Evolutionary conservation across 225 moss, liverwort and hornwort genomes (phyloP).

Genomic region (Pleurozium schreberi): DNA sequence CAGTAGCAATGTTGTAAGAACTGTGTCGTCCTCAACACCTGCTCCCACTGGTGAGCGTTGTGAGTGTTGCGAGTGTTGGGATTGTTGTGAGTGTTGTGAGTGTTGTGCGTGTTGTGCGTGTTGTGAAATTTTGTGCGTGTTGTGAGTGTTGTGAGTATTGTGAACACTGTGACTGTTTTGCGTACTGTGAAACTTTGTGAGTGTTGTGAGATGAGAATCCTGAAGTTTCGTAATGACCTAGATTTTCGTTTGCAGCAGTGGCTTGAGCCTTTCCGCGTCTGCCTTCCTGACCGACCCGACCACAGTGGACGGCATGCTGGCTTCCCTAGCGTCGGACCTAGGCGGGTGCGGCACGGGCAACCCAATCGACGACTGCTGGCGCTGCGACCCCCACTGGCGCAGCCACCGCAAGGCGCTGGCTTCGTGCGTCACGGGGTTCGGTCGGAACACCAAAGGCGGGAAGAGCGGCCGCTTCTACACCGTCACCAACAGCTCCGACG

Average conservation of each 20-base stretch:
- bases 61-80: no score
- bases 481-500: constrained; percentile 18
- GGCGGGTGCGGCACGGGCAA: constrained; percentile 27
- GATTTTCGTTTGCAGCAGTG: neutral
- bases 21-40: neutral
- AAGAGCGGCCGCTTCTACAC: constrained; percentile 14
- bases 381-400: constrained; percentile 25
- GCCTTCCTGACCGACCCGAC: neutral
- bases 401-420: constrained; percentile 14
- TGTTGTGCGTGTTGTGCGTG: neutral
- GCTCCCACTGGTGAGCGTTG: neutral
- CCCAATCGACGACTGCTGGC: constrained; percentile 45
- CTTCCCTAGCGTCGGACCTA: neutral
- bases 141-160: neutral
- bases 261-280: neutral
- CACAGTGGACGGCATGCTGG: neutral
- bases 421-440: constrained; percentile 24
- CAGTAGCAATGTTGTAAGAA: neutral
- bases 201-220: neutral
- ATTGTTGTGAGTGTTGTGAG: fast-evolving
- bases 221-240: neutral
- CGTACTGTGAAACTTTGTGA: neutral
- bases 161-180: neutral
- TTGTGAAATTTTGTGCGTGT: neutral
- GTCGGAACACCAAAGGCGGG: constrained; percentile 14